phyloP scores from a whole-genome alignment of 371 early-diverging fungal genomes.

The Mortierella sp. region DNA sequence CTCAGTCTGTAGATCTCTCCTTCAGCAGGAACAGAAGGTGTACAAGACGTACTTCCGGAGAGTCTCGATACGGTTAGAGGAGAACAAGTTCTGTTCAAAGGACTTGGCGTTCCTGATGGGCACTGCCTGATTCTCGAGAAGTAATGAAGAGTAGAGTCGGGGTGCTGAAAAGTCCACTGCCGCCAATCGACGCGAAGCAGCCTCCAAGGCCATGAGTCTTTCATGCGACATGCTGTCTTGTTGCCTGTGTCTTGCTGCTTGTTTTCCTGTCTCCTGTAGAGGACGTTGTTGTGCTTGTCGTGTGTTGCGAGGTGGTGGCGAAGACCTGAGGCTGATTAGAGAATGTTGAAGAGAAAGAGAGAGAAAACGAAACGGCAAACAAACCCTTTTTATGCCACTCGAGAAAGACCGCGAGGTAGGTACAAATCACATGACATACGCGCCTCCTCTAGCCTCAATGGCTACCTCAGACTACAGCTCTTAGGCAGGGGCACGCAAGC shows the following conservation, averaged over 20 bases:
- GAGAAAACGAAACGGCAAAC: not conserved
- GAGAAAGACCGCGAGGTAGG: not conserved
- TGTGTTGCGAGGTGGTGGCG: not conserved
- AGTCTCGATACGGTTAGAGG: constrained; percentile 26
- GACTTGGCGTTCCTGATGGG: constrained; percentile 46
- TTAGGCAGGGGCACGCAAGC: no score
- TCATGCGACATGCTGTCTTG: constrained; percentile 11
- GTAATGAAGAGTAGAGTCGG: constrained; percentile 44
- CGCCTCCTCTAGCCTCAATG: not conserved
- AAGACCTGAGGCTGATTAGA: not conserved
- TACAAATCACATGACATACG: not conserved
- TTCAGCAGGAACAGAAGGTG: not conserved
- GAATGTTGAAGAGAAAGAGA: not conserved
- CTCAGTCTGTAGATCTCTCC: not conserved
- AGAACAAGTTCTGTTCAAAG: constrained; percentile 38
- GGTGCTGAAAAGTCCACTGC: constrained; percentile 39
- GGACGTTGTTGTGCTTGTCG: not conserved
- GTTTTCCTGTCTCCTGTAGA: not conserved
- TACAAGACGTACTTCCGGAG: constrained; percentile 31
- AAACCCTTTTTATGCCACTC: not conserved
- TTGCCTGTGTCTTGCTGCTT: not conserved
- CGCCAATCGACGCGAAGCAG: constrained; percentile 32
- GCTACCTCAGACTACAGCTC: no score
- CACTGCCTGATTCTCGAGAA: constrained; percentile 45
- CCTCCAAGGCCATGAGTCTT: constrained; percentile 32